Percentiles rank a stretch among this genome's conserved stretches.
These are phyloP conservation scores for Vickermania spadyakhi DNA, from an alignment of 208 protist genomes.

Conservation along the genomic window DNA sequence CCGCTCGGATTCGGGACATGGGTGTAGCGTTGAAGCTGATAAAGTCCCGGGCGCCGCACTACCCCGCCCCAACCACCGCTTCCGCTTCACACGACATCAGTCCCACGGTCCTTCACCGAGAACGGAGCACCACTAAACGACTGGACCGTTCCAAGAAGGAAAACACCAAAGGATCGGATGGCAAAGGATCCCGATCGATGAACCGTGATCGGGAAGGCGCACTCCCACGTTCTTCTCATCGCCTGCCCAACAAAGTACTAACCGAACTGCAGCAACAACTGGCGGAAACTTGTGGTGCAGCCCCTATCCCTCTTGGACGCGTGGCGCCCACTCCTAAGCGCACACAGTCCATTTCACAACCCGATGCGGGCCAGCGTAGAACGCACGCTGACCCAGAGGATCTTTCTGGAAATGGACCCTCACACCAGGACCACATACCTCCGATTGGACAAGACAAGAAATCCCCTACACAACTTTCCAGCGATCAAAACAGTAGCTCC, in stretches of 20 bases:
- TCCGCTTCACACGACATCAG: constrained; percentile 1
- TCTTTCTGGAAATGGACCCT: neutral
- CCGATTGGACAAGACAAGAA: constrained; percentile 5
- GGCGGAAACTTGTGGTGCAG: neutral
- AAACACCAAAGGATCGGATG: neutral
- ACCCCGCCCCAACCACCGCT: constrained; percentile 8
- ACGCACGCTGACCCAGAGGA: neutral
- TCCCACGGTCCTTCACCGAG: constrained; percentile 8
- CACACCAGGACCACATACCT: neutral
- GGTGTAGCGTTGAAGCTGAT: constrained; percentile 28
- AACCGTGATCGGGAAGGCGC: neutral
- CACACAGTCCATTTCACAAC: neutral
- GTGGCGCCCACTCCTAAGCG: neutral
- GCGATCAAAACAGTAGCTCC: constrained; percentile 13
- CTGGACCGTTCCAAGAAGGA: neutral
- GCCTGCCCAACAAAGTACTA: constrained; percentile 10
- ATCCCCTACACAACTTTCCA: constrained; percentile 7
- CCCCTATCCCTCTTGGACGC: neutral
- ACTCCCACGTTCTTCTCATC: neutral
- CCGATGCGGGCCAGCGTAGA: neutral
- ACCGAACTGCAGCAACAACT: constrained; percentile 5
- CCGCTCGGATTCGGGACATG: constrained; percentile 35
- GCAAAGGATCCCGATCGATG: neutral
- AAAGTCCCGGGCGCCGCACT: constrained; percentile 17
- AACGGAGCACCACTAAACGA: neutral